Conservation (phyloP, 129 eudicot species). For the Lonicera japonica region DNA sequence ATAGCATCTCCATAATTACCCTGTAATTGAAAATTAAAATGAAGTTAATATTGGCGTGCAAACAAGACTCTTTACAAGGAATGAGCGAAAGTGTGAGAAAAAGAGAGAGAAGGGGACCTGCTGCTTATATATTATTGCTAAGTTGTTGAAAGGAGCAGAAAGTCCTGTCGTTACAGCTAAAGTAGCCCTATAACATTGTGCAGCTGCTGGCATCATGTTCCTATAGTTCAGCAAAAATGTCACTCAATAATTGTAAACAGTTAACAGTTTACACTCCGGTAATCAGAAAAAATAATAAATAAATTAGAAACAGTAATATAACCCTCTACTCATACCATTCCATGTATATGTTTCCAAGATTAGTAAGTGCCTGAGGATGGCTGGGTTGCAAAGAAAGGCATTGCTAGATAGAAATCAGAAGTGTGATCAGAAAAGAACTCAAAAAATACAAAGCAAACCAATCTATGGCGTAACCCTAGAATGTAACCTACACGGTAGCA, state of each 20-base stretch:
- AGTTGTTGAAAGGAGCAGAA: constrained; percentile 92
- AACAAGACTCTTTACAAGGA: neutral
- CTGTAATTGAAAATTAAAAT: constrained; percentile 24
- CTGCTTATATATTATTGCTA: constrained; percentile 90
- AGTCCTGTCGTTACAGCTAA: constrained; percentile 83
- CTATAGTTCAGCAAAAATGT: constrained; percentile 26
- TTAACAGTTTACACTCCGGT: neutral
- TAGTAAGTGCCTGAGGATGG: constrained; percentile 97
- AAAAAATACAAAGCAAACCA: neutral
- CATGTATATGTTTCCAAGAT: constrained; percentile 96
- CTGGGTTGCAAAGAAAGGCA: constrained; percentile 87
- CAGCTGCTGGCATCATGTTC: constrained; percentile 94
- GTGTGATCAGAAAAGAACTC: neutral
- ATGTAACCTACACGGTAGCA: constrained; percentile 69
- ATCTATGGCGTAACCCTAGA: neutral
- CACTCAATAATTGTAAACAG: constrained; percentile 6
- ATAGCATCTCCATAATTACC: constrained; percentile 87
- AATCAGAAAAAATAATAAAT: neutral
- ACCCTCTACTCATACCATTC: constrained; percentile 58
- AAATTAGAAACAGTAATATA: neutral
- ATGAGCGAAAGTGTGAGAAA: neutral
- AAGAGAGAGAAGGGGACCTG: constrained; percentile 39
- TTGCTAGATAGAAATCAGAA: constrained; percentile 50
- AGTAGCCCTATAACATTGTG: constrained; percentile 82
- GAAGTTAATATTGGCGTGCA: neutral